Conservation (phyloP, 768 basidiomycete genomes). For the Mycena amicta region DNA sequence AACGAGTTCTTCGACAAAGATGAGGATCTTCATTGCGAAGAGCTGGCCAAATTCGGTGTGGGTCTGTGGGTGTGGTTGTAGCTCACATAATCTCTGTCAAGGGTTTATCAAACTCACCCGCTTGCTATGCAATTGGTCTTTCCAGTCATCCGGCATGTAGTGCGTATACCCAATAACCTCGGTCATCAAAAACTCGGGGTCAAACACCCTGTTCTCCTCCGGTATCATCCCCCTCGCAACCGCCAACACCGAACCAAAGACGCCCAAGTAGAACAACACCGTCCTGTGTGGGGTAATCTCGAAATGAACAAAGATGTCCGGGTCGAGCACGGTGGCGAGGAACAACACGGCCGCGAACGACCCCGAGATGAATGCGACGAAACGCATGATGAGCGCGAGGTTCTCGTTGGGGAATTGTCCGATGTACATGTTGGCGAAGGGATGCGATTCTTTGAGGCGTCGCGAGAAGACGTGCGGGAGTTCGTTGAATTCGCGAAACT, state of each 20-base stretch:
- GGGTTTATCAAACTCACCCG: conserved; percentile 48
- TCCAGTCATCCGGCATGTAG: conserved; percentile 95
- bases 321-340: conserved; percentile 89
- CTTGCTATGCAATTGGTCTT: conserved; percentile 84
- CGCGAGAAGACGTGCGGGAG: conserved; percentile 89
- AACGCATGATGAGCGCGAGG: conserved; percentile 85
- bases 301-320: conserved; percentile 90
- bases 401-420: conserved; percentile 98
- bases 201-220: conserved; percentile 90
- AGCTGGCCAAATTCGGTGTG: conserved; percentile 90
- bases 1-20: conserved; percentile 85
- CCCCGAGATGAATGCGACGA: conserved; percentile 94
- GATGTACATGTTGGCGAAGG: conserved; percentile 90
- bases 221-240: conserved; percentile 95
- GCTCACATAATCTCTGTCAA: not conserved
- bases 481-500: conserved; percentile 99
- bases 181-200: conserved; percentile 89
- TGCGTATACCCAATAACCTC: conserved; percentile 94
- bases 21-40: conserved; percentile 89
- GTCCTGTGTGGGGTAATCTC: conserved; percentile 94
- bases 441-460: conserved; percentile 86
- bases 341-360: conserved; percentile 96
- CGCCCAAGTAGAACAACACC: conserved; percentile 87
- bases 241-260: conserved; percentile 88
- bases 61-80: conserved; percentile 49